These are phyloP conservation scores for Scytalidium lignicola DNA, from an alignment of 2,329 filamentous ascomycete genomes.

Conservation along the genomic window DNA sequence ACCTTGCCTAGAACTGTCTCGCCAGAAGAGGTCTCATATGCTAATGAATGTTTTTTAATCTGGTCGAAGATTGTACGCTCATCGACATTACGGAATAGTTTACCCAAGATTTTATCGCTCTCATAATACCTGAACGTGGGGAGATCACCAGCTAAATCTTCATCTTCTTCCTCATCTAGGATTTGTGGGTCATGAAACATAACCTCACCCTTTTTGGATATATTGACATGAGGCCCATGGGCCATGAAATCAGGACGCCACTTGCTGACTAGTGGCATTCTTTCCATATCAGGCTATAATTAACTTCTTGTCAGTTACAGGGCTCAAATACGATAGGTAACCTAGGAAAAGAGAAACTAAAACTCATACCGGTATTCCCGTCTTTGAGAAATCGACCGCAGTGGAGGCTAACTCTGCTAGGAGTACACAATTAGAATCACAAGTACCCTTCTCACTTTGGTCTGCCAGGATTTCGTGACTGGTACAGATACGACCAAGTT, in stretches of 20 bases:
- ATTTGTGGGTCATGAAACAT: conserved; percentile 11
- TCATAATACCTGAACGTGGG: conserved; percentile 55
- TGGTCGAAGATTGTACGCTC: conserved; percentile 56
- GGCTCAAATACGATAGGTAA: too few relatives aligned
- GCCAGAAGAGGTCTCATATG: conserved; percentile 4
- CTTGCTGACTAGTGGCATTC: conserved; percentile 19
- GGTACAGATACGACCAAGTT: conserved; percentile 60
- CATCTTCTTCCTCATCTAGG: conserved; percentile 33
- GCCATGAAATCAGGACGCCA: conserved; percentile 49
- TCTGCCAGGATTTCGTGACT: conserved; percentile 63
- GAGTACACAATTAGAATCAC: conserved; percentile 42
- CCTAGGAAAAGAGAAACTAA: not conserved
- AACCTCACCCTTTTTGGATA: conserved; percentile 31
- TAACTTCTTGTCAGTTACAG: not conserved
- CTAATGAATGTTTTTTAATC: conserved; percentile 17
- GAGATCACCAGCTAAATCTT: conserved; percentile 41
- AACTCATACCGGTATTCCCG: conserved; percentile 51
- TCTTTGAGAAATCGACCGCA: conserved; percentile 73
- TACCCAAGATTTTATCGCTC: conserved; percentile 64
- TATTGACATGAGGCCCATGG: conserved; percentile 36
- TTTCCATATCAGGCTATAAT: conserved; percentile 18
- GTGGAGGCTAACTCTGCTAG: conserved; percentile 63
- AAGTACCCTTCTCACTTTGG: conserved; percentile 44
- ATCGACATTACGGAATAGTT: conserved; percentile 67
- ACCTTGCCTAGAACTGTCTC: conserved; percentile 26